Conservation (phyloP, 805 yeast genomes). For the Peterozyma toletana region DNA sequence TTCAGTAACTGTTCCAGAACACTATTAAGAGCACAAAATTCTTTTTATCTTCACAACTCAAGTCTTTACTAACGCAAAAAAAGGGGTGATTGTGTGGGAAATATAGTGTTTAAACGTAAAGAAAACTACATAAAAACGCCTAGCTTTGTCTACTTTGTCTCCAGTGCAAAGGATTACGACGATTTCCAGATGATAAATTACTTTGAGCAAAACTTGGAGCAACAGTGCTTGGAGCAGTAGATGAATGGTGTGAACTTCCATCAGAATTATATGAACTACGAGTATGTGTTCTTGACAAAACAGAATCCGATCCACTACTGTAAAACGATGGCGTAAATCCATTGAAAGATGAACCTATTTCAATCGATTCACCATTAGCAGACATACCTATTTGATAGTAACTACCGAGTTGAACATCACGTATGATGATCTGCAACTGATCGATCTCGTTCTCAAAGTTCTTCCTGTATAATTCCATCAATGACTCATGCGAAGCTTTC, state of each 20-base stretch:
- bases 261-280: slow-evolving; percentile 4
- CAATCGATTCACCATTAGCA: slow-evolving; percentile 3
- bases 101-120: too few species aligned
- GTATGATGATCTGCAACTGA: slow-evolving; percentile 20
- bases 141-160: background rate
- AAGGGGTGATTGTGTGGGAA: too few species aligned
- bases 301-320: slow-evolving; percentile 13
- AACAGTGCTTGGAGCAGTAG: background rate
- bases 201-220: background rate
- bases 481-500: slow-evolving; percentile 58
- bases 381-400: background rate
- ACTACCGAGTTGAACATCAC: slow-evolving; percentile 1
- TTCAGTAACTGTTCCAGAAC: too few species aligned
- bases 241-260: background rate
- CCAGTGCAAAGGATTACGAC: background rate
- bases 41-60: too few species aligned
- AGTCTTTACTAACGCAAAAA: too few species aligned
- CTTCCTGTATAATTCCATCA: slow-evolving; percentile 54
- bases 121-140: too few species aligned
- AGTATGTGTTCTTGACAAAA: slow-evolving; percentile 16
- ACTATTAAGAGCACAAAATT: too few species aligned
- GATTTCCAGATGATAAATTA: background rate
- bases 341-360: background rate
- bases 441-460: slow-evolving; percentile 65
- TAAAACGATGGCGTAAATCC: slow-evolving; percentile 7